Base-by-base conservation (phyloP, 495 filamentous ascomycete species). In the Daldinia grandis region DNA sequence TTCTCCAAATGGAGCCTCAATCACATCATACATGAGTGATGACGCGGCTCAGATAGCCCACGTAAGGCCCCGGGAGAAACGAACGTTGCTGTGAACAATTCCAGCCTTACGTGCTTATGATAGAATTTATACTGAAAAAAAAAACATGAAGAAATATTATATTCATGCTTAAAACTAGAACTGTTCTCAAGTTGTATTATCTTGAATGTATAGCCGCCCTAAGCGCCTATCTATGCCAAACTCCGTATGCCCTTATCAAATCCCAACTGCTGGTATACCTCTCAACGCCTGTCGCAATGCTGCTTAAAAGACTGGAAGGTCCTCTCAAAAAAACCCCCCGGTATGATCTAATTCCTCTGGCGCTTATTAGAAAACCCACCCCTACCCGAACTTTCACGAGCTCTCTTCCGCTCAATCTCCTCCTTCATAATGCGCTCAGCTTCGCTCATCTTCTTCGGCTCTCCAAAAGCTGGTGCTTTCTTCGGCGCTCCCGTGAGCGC, bases 371-470 rank as follows among this genome's bases (percentile, higher is more conserved):
- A 47, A 47, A 10, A 10, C 3, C 80, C 65, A 21, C 68, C 76
- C 66, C 73, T 77, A 8, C 79, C 79, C 27, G 74, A 74, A 5
- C 58, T 57, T 38, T 84, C 87, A 25, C 87, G 82, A 14, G 76
- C 72, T 49, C 89, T 84, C 76, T 94, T 95, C 37, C 86, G 82
- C 72, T 95, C 90, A 74, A 92, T 84, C 71, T 95, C 93, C 66
- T 92, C 90, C 77, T 90, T 92, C 93, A 97, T 97, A 64, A 95
- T 95, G 62, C 93, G 84, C 68, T 96, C 93, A n/a, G 91, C 91
- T 77, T 95, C 91, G 67, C 90, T 92, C 86, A 95, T 93, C 82
- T 91, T 93, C 67, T 91, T 92, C 2, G 87, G 86, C 47, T 83
- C 85, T 56, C 88, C 83, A n/a, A 76, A 76, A 30, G 82, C 77